Evolutionary conservation across 2,329 filamentous ascomycete species (phyloP), one percentile per base, ranked within the genome.

Genomic region (Tolypocladium inflatum): DNA sequence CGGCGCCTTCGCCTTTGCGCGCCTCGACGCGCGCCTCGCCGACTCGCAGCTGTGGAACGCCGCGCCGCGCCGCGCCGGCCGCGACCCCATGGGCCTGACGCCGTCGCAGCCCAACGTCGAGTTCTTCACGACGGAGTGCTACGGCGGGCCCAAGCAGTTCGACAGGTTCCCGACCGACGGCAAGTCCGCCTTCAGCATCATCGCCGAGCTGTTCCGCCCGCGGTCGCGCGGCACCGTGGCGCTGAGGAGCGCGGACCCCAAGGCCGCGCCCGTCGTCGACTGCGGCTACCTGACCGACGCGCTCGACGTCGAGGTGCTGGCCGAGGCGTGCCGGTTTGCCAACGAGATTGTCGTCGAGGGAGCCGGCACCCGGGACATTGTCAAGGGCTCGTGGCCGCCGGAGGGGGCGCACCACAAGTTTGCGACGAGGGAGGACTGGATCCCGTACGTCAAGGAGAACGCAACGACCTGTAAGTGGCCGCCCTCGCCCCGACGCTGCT

Each of bases 11-110:
- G 83, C 78, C 13, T 88, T 78, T 63, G 80, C 83, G 7, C 78
- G 84, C n/a, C 73, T 87, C 0, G 82, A 86, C 59, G 77, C 84
- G 10, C 80, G 83, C 8, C 76, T 87, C 1, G 71, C 76, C 52
- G 73, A 83, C 62, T 78, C 79, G 1, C 72, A 76, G 3, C 63
- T 83, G 8, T 87, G 84, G 84, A 74, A 74, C 3, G 70, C 74
- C 5, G 79, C 82, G 0, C 70, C 75, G 0, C 73, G 78, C 7
- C 56, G 71, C 41, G 68, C 74, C 33, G 80, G 80, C 4, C 80
- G 84, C 5, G 85, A 87, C 63, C 82, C 85, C 0, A 87, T 88
- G 84, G 82, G 80, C 21, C 71, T 87, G 19, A 78, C 78, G 0
- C 69, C 74, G 0, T 67, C 69, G 7, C 84, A 87, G 64, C 82